Percentiles rank a stretch among this genome's conserved stretches.
phyloP scores from a whole-genome alignment of 257 asterid genomes.

The Rhazya stricta region DNA sequence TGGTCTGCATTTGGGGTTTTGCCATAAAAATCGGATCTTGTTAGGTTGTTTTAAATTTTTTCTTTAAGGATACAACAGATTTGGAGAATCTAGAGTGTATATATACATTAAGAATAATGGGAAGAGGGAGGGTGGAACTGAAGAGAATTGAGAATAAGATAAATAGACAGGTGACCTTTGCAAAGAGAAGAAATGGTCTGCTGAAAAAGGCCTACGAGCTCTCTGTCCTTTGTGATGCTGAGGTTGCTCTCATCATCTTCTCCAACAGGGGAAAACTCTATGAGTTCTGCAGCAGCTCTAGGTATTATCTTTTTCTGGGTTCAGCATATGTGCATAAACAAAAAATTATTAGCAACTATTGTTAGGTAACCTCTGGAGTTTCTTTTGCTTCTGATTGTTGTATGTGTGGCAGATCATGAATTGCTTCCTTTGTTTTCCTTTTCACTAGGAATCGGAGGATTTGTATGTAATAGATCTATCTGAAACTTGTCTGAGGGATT shows the following conservation, averaged over 20 bases:
- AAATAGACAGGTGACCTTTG: conserved; percentile 66
- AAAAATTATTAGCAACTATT: neutral
- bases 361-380: neutral
- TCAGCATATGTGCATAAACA: neutral
- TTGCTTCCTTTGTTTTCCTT: neutral
- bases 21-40: conserved; percentile 30
- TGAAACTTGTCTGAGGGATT: neutral
- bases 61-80: neutral
- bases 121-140: conserved; percentile 66
- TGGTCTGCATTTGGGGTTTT: conserved; percentile 17
- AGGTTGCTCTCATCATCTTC: conserved; percentile 66
- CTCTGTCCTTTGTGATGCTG: conserved; percentile 65
- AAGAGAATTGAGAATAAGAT: conserved; percentile 72
- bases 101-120: conserved; percentile 32
- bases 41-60: conserved; percentile 10
- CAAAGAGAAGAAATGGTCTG: conserved; percentile 66
- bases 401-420: neutral
- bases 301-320: conserved; percentile 20
- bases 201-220: conserved; percentile 64
- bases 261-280: conserved; percentile 61
- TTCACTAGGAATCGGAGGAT: neutral
- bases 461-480: neutral
- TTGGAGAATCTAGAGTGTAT: conserved; percentile 5
- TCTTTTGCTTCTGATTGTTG: neutral
- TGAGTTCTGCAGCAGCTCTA: conserved; percentile 60